phyloP scores from a whole-genome alignment of 805 yeast species.

The Starmerella riodocensis region DNA sequence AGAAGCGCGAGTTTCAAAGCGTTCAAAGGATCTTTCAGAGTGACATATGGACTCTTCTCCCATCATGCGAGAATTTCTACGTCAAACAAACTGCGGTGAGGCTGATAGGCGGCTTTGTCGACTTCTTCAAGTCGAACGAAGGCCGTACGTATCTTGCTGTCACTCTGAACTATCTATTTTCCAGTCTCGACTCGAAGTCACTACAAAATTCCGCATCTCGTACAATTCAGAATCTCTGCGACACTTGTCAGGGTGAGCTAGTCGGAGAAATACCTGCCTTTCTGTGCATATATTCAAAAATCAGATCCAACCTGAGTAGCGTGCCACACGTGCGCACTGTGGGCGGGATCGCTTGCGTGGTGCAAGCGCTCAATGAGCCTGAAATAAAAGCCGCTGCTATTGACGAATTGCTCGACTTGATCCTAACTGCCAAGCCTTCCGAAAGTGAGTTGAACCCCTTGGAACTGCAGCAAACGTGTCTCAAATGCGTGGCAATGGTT shows the following conservation, averaged over 20 bases:
- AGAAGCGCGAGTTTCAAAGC: slow-evolving; percentile 24
- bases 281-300: slow-evolving; percentile 22
- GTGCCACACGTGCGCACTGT: slow-evolving; percentile 27
- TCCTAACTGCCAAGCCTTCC: slow-evolving; percentile 8
- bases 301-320: slow-evolving; percentile 15
- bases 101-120: slow-evolving; percentile 46
- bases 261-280: slow-evolving; percentile 22
- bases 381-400: slow-evolving; percentile 25
- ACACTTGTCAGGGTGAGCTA: slow-evolving; percentile 23
- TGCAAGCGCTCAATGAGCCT: slow-evolving; percentile 21
- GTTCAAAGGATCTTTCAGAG: slow-evolving; percentile 25
- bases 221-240: slow-evolving; percentile 40
- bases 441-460: slow-evolving; percentile 16
- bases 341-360: slow-evolving; percentile 25
- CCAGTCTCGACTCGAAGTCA: slow-evolving; percentile 25
- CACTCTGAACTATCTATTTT: slow-evolving; percentile 46
- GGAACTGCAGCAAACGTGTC: slow-evolving; percentile 38
- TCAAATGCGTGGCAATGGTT: slow-evolving; percentile 52
- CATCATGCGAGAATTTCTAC: slow-evolving; percentile 19
- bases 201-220: slow-evolving; percentile 35
- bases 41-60: slow-evolving; percentile 23
- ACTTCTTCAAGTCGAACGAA: slow-evolving; percentile 38
- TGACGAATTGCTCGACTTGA: slow-evolving; percentile 8
- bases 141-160: slow-evolving; percentile 37
- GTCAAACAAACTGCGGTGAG: slow-evolving; percentile 40